phyloP scores from a whole-genome alignment of 306 rosid species.

The Arachis stenosperma region DNA sequence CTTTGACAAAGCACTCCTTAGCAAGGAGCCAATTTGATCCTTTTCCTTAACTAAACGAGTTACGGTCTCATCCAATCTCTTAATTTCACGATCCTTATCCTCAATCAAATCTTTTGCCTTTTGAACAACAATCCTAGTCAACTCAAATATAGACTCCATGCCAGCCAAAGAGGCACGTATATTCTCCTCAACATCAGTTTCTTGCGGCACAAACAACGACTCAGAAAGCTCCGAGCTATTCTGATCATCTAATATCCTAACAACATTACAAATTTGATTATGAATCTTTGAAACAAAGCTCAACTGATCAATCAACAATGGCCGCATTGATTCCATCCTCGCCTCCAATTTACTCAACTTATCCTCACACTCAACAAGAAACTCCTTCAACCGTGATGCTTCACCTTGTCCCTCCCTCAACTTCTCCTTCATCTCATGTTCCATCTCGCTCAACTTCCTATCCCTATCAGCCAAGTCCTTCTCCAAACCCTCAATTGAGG shows the following conservation, averaged over 20 bases:
- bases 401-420: conserved; percentile 60
- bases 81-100: conserved; percentile 67
- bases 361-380: conserved; percentile 66
- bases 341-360: conserved; percentile 59
- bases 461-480: conserved; percentile 61
- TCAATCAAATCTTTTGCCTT: conserved; percentile 66
- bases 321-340: conserved; percentile 67
- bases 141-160: conserved; percentile 82
- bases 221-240: conserved; percentile 69
- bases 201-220: conserved; percentile 85
- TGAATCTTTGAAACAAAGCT: conserved; percentile 76
- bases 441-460: conserved; percentile 55
- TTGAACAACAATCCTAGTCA: conserved; percentile 61
- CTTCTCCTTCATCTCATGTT: conserved; percentile 56
- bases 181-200: conserved; percentile 85
- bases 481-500: conserved; percentile 67
- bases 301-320: conserved; percentile 79
- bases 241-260: conserved; percentile 64
- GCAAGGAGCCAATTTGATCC: conserved; percentile 93
- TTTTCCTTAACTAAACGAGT: conserved; percentile 72
- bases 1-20: conserved; percentile 81
- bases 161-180: conserved; percentile 90
- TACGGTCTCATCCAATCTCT: conserved; percentile 70
- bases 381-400: conserved; percentile 61
- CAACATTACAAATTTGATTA: conserved; percentile 66